phyloP scores from a whole-genome alignment of 2,329 filamentous ascomycete genomes.

The Talaromyces pinophilus region DNA sequence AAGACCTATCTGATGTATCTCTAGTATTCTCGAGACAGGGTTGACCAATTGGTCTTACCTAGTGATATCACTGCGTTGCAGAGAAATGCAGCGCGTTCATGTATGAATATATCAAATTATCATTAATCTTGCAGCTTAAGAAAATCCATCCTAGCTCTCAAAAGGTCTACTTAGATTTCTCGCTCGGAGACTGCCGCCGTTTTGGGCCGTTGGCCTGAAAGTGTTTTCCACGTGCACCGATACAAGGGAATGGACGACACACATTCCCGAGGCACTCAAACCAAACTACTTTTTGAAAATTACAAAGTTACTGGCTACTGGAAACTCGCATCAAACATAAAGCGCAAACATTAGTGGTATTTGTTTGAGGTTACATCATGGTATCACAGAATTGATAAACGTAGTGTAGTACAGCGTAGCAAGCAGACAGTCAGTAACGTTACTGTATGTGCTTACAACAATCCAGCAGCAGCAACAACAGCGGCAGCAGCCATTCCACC shows the following conservation, averaged over 20 bases:
- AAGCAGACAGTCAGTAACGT: background rate
- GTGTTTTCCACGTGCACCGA: background rate
- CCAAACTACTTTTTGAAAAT: background rate
- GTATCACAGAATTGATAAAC: slow-evolving; percentile 4
- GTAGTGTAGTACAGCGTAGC: background rate
- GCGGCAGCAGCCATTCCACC: slow-evolving; percentile 12
- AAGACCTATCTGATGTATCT: too few species aligned
- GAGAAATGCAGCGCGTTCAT: too few species aligned
- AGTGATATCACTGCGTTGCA: too few species aligned
- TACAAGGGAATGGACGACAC: background rate
- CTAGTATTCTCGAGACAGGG: too few species aligned
- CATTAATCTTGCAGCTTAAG: background rate
- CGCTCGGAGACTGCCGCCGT: background rate
- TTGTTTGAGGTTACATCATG: background rate
- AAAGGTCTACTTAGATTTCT: background rate
- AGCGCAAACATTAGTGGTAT: slow-evolving; percentile 3
- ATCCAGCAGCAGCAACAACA: slow-evolving; percentile 12
- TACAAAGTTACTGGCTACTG: background rate
- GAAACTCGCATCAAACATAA: background rate
- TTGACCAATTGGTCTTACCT: too few species aligned
- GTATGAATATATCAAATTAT: background rate
- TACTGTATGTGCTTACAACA: background rate
- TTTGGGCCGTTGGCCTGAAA: background rate
- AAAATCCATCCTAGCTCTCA: too few species aligned
- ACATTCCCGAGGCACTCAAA: background rate